Evolutionary conservation across 768 basidiomycete species (phyloP).

Genomic region (Boletus rubropictus): DNA sequence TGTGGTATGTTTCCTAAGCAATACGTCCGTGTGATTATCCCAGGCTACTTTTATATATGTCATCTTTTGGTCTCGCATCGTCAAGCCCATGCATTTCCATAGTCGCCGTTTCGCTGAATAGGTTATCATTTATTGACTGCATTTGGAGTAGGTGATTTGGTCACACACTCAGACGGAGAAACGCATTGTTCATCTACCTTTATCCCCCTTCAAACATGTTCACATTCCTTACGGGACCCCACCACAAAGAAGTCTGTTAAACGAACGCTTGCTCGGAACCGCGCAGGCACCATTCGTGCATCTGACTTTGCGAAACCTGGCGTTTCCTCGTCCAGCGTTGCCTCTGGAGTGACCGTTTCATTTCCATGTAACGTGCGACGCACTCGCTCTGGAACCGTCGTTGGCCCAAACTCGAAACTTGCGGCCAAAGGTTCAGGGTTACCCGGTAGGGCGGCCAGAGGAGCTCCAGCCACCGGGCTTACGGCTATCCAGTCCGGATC

Average conservation of each 20-base stretch:
- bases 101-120: not conserved
- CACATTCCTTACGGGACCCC: constrained; percentile 21
- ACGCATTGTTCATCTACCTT: not conserved
- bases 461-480: not conserved
- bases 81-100: not conserved
- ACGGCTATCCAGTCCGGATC: constrained; percentile 2
- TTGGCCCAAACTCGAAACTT: constrained; percentile 28
- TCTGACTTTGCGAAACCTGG: constrained; percentile 35
- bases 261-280: constrained; percentile 26
- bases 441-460: not conserved
- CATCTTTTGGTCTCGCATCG: not conserved
- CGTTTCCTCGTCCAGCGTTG: constrained; percentile 2
- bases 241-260: constrained; percentile 11
- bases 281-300: constrained; percentile 47
- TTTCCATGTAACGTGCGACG: constrained; percentile 29
- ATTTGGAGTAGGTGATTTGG: constrained; percentile 11
- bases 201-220: constrained; percentile 7
- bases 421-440: constrained; percentile 2
- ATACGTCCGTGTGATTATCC: not conserved
- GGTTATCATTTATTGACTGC: constrained; percentile 6
- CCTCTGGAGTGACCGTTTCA: not conserved
- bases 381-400: constrained; percentile 46
- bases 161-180: constrained; percentile 10
- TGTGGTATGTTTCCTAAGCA: constrained; percentile 22
- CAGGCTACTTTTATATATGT: not conserved